Percentiles rank a stretch among this genome's conserved stretches.
Evolutionary conservation across 345 rosid genomes (phyloP).

Genomic region (Ceriops decandra): DNA sequence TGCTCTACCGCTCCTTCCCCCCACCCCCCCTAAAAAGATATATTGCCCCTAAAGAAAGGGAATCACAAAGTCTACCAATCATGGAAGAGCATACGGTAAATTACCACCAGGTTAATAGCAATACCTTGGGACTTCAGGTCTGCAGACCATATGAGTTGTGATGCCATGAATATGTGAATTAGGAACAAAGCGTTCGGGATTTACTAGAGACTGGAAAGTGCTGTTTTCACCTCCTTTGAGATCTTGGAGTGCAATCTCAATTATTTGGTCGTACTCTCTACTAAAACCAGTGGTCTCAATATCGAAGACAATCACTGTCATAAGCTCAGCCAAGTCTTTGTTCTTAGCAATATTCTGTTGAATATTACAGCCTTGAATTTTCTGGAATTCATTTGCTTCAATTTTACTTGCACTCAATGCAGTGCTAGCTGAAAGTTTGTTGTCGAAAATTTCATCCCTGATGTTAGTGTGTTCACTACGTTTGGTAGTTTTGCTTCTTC

Average conservation of each 20-base stretch:
- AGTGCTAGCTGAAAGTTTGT: slow-evolving; percentile 41
- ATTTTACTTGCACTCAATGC: slow-evolving; percentile 35
- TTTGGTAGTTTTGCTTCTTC: slow-evolving; percentile 28
- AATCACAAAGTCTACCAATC: background rate
- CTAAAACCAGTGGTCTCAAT: slow-evolving; percentile 76
- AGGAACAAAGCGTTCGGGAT: slow-evolving; percentile 55
- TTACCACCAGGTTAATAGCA: background rate
- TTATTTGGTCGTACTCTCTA: slow-evolving; percentile 46
- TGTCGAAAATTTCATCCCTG: slow-evolving; percentile 37
- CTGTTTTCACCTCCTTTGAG: slow-evolving; percentile 78
- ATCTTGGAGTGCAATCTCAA: slow-evolving; percentile 84
- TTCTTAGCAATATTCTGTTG: slow-evolving; percentile 48
- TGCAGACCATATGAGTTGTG: slow-evolving; percentile 63
- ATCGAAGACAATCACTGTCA: slow-evolving; percentile 61
- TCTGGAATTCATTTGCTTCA: slow-evolving; percentile 29
- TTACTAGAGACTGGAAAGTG: slow-evolving; percentile 75
- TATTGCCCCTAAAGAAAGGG: too few relatives aligned
- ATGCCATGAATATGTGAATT: slow-evolving; percentile 60
- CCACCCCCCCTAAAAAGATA: background rate
- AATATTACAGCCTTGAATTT: slow-evolving; percentile 39
- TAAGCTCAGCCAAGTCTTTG: slow-evolving; percentile 47
- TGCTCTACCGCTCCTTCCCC: too few relatives aligned
- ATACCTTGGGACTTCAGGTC: slow-evolving; percentile 85
- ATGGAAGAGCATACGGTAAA: slow-evolving; percentile 1
- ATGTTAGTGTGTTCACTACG: slow-evolving; percentile 33